phyloP scores from a whole-genome alignment of 2,329 filamentous ascomycete genomes.

The Mariannaea elegans region DNA sequence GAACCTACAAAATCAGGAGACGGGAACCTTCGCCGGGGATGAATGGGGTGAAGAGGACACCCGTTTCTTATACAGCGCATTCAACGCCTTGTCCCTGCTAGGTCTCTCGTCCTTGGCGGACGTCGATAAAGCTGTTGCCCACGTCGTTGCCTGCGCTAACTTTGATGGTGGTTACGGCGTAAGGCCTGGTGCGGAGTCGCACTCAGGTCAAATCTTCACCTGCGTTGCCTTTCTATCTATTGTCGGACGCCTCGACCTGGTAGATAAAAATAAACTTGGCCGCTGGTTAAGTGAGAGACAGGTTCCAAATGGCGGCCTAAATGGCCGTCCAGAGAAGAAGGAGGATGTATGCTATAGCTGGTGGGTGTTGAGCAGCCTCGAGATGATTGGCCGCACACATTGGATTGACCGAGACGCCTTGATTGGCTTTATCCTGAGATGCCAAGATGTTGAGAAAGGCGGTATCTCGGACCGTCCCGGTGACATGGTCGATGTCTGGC shows the following conservation, averaged over 20 bases:
- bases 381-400: constrained; percentile 86
- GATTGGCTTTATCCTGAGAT: constrained; percentile 82
- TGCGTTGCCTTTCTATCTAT: constrained; percentile 90
- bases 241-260: constrained; percentile 80
- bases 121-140: constrained; percentile 79
- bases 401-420: constrained; percentile 92
- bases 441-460: constrained; percentile 85
- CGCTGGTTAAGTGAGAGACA: constrained; percentile 95
- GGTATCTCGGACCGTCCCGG: constrained; percentile 91
- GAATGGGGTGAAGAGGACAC: constrained; percentile 98
- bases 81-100: constrained; percentile 90
- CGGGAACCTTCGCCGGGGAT: constrained; percentile 91
- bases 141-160: constrained; percentile 86
- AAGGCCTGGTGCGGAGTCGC: constrained; percentile 89
- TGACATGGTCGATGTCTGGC: constrained; percentile 97
- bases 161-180: constrained; percentile 95
- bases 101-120: constrained; percentile 77
- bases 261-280: constrained; percentile 83
- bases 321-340: constrained; percentile 92
- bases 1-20: constrained; percentile 78
- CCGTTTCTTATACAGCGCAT: constrained; percentile 88
- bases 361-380: constrained; percentile 95
- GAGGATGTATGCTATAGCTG: constrained; percentile 99
- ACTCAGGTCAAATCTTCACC: constrained; percentile 95
- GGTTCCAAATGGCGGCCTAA: constrained; percentile 85